A percentile compares a stretch with the other conserved stretches of the same genome.
Conservation (phyloP, 768 basidiomycete species). For the Lactarius akahatsu region DNA sequence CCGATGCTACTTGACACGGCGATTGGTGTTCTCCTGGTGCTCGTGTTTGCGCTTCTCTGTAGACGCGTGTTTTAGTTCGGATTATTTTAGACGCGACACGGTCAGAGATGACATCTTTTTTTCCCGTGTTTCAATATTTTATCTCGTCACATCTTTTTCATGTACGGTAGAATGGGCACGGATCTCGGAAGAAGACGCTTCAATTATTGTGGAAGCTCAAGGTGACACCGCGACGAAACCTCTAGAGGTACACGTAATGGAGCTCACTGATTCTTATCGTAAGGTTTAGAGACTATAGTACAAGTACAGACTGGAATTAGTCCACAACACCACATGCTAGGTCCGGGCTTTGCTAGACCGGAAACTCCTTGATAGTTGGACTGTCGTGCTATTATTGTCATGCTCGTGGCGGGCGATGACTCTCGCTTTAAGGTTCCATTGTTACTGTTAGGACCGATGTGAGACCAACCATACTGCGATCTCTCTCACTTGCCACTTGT, state of each 20-base stretch:
- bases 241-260: background rate
- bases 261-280: background rate
- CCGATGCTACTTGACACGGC: conserved; percentile 70
- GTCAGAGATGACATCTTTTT: background rate
- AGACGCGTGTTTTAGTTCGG: conserved; percentile 47
- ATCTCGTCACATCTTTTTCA: background rate
- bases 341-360: too few species aligned
- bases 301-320: background rate
- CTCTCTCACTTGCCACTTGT: too few species aligned
- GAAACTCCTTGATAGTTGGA: background rate
- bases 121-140: background rate
- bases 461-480: too few species aligned
- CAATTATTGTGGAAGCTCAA: background rate
- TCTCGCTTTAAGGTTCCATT: too few species aligned
- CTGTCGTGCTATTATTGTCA: background rate
- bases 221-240: background rate
- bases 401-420: too few species aligned
- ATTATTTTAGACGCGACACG: conserved; percentile 2
- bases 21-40: conserved; percentile 68
- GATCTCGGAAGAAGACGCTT: background rate
- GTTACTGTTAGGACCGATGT: too few species aligned
- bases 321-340: background rate
- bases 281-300: background rate
- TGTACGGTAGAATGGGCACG: background rate
- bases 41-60: conserved; percentile 67